Conservation (phyloP, 2,329 filamentous ascomycete genomes). For the Aspergillus fijiensis region DNA sequence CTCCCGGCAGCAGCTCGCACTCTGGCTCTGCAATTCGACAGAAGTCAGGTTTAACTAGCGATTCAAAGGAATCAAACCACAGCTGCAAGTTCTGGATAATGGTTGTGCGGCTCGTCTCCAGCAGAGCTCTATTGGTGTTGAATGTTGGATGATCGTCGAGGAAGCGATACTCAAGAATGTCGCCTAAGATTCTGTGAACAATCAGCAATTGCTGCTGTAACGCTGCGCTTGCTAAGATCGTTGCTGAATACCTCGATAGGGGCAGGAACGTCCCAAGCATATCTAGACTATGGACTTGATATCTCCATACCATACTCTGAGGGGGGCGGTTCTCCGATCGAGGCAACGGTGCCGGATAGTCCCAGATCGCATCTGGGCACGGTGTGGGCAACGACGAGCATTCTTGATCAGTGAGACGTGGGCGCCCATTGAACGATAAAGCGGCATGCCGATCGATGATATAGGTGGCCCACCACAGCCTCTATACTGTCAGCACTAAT, state of each 20-base stretch:
- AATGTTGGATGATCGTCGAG: conserved; percentile 5
- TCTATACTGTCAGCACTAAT: neutral
- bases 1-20: neutral
- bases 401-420: conserved; percentile 2
- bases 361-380: neutral
- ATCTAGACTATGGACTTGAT: neutral
- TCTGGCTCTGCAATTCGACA: neutral
- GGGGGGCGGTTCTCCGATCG: neutral
- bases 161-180: conserved; percentile 1
- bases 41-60: neutral
- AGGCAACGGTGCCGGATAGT: neutral
- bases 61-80: neutral
- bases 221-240: too few relatives aligned
- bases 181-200: neutral
- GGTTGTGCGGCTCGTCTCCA: neutral
- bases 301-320: neutral
- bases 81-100: neutral
- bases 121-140: neutral
- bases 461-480: conserved; percentile 6
- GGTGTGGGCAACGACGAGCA: neutral
- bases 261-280: conserved; percentile 1
- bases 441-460: conserved; percentile 4
- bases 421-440: conserved; percentile 2
- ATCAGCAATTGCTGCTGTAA: neutral
- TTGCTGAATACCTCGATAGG: neutral